Evolutionary conservation across 148 eudicot genomes (phyloP).

Genomic region (Rheum nobile): DNA sequence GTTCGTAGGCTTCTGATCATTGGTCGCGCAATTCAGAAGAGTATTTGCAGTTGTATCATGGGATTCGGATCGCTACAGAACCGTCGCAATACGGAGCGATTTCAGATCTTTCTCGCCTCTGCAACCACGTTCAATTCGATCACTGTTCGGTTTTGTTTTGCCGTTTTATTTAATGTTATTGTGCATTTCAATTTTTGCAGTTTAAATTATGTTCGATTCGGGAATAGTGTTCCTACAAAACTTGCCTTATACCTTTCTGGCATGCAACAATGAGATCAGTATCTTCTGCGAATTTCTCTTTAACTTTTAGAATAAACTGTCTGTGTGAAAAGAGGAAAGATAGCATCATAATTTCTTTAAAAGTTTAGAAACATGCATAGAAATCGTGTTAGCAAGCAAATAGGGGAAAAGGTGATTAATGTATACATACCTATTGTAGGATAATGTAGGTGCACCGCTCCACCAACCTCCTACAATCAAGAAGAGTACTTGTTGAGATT

Average conservation of each 20-base stretch:
- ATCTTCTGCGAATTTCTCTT: constrained; percentile 59
- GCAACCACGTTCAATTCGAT: no score
- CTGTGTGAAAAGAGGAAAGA: constrained; percentile 27
- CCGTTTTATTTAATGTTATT: no score
- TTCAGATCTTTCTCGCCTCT: no score
- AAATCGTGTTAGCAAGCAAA: not conserved
- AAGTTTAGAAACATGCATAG: not conserved
- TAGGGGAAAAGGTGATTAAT: not conserved
- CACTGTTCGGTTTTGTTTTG: no score
- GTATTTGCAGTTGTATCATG: no score
- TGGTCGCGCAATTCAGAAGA: no score
- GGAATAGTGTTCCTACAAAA: no score
- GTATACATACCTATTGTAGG: constrained; percentile 46
- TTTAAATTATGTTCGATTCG: no score
- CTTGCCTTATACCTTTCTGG: constrained; percentile 93
- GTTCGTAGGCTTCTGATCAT: no score
- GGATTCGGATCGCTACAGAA: no score
- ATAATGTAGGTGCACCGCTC: constrained; percentile 89
- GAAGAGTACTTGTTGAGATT: not conserved
- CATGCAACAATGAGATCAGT: constrained; percentile 92
- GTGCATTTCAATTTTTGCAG: no score
- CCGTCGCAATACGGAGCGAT: no score
- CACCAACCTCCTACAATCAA: constrained; percentile 86
- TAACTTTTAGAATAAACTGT: constrained; percentile 45
- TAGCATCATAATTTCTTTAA: not conserved